Evolutionary conservation across 495 filamentous ascomycete species (phyloP).

Genomic region (Trichoderma erinaceum): DNA sequence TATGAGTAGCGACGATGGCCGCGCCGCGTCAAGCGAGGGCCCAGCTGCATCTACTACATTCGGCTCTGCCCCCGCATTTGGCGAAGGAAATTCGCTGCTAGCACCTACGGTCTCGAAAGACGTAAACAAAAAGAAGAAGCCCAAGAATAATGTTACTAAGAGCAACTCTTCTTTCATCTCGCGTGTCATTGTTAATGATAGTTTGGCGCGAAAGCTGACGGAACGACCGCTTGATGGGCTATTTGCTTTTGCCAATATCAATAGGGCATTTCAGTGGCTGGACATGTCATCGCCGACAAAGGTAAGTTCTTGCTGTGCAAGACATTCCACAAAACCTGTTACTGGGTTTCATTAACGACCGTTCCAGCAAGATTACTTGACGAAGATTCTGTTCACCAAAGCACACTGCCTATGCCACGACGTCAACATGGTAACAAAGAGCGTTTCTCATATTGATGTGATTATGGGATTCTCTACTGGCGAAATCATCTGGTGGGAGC

Average conservation of each 20-base stretch:
- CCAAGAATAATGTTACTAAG: constrained; percentile 95
- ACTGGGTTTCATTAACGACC: neutral
- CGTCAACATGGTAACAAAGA: constrained; percentile 78
- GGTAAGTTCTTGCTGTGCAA: constrained; percentile 27
- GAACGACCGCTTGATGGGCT: constrained; percentile 74
- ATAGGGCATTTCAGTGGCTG: constrained; percentile 77
- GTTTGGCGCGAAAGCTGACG: constrained; percentile 64
- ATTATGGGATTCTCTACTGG: constrained; percentile 93
- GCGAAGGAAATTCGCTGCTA: constrained; percentile 77
- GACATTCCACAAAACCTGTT: neutral
- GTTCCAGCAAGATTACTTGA: constrained; percentile 72
- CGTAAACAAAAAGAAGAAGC: constrained; percentile 72
- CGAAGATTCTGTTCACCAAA: constrained; percentile 94
- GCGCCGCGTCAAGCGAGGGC: constrained; percentile 38
- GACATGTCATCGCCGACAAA: constrained; percentile 53
- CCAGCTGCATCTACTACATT: constrained; percentile 27
- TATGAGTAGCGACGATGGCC: constrained; percentile 41
- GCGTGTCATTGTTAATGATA: constrained; percentile 85
- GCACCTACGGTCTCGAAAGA: constrained; percentile 60
- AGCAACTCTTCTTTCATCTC: constrained; percentile 97
- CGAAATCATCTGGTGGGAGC: constrained; percentile 98
- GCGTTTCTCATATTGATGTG: constrained; percentile 71
- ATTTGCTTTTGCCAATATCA: constrained; percentile 91
- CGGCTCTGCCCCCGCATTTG: constrained; percentile 62
- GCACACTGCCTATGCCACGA: constrained; percentile 94